A percentile compares a stretch with the other conserved stretches of the same genome.
Evolutionary conservation across 208 protist genomes (phyloP).

Genomic region (Trypanosoma boissoni): DNA sequence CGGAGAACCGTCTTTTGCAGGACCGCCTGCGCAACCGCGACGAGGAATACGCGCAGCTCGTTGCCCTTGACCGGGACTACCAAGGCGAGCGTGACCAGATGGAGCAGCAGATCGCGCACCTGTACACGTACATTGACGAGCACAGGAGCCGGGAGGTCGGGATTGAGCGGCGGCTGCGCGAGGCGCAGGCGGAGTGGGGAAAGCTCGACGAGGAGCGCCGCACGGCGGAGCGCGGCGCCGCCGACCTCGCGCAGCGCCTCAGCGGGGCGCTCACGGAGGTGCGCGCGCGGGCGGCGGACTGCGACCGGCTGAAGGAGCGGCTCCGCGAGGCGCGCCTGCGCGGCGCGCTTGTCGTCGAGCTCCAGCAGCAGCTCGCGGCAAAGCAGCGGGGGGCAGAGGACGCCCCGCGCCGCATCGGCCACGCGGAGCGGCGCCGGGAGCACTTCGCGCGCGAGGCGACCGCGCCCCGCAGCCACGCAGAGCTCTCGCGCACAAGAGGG

Average conservation of each 20-base stretch:
- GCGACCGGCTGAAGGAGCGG: conserved; percentile 8
- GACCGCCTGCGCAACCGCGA: conserved; percentile 17
- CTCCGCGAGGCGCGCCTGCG: conserved; percentile 14
- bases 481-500: background rate
- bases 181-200: conserved; percentile 20
- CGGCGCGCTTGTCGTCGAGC: background rate
- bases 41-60: conserved; percentile 23
- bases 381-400: conserved; percentile 15
- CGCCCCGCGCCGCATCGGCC: conserved; percentile 1
- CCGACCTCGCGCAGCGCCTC: conserved; percentile 23
- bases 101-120: conserved; percentile 29
- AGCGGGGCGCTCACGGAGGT: conserved; percentile 11
- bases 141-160: conserved; percentile 14
- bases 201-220: conserved; percentile 22
- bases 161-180: conserved; percentile 14
- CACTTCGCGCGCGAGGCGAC: conserved; percentile 7
- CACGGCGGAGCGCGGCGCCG: conserved; percentile 16
- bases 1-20: conserved; percentile 18
- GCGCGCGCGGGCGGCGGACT: background rate
- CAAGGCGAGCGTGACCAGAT: conserved; percentile 24
- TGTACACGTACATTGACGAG: conserved; percentile 32
- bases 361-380: conserved; percentile 7
- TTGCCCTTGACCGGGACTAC: conserved; percentile 28
- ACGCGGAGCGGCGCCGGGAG: conserved; percentile 6
- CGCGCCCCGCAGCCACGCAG: conserved; percentile 10